These are phyloP conservation scores for Didymella glomerata DNA, from an alignment of 2,329 filamentous ascomycete species.

Conservation along the genomic window DNA sequence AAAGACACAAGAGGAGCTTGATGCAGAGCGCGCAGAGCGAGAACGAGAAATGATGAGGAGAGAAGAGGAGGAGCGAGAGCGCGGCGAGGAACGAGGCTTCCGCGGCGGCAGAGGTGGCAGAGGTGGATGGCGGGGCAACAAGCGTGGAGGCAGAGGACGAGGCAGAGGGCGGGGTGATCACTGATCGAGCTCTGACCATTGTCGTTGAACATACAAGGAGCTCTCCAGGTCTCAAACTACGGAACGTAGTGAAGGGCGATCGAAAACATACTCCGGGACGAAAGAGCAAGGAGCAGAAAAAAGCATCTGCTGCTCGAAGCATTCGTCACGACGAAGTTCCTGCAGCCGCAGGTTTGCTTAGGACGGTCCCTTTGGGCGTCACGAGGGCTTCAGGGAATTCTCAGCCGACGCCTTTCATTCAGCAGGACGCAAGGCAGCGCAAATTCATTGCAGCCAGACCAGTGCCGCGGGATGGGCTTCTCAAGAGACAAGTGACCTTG, in stretches of 20 bases:
- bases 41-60: slow-evolving; percentile 57
- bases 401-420: neutral
- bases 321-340: neutral
- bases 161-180: slow-evolving; percentile 37
- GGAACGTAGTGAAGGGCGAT: neutral
- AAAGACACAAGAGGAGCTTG: slow-evolving; percentile 75
- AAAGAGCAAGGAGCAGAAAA: neutral
- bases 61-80: slow-evolving; percentile 52
- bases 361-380: neutral
- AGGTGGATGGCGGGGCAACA: slow-evolving; percentile 48
- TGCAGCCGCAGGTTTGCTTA: neutral
- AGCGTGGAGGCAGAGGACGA: slow-evolving; percentile 40
- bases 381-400: neutral
- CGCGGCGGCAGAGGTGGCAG: slow-evolving; percentile 43
- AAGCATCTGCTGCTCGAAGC: neutral
- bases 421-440: neutral
- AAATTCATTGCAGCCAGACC: neutral
- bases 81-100: slow-evolving; percentile 47
- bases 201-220: neutral
- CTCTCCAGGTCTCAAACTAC: too few species aligned
- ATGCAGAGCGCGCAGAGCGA: slow-evolving; percentile 63
- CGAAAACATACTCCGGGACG: too few species aligned
- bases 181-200: slow-evolving; percentile 14
- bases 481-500: neutral
- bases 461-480: neutral